Base-by-base conservation (phyloP, 768 basidiomycete genomes). In the Tulasnella sp. region DNA sequence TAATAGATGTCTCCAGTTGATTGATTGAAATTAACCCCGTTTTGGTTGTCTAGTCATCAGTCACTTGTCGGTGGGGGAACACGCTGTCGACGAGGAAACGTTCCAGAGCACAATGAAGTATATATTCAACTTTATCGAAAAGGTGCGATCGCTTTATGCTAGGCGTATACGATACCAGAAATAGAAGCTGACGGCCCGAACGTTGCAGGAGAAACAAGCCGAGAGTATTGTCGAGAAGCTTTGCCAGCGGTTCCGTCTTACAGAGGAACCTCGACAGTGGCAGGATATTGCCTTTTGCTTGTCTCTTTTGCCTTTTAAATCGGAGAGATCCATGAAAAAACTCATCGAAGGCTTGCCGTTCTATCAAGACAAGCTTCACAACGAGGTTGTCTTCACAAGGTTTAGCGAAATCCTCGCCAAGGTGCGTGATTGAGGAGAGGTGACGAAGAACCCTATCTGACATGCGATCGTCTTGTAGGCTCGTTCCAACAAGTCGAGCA, bases 191-290 rank as follows among this genome's bases (percentile, higher is more conserved):
- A 25, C 34, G 15, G 42, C 34, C 12, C 29, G 64, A 25, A 37
- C 54, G 52, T 70, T 67, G 17, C 80, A 97, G 95, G 96, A 99
- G 84, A 98, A 97, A 84, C 97, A 97, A 89, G 96, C 97, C 0
- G 97, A 99, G 83, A 92, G 88, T 80, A 94, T 99, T 78, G 93
- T 99, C 74, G 97, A 99, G 80, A 99, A 98, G 82, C 89, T 99
- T 1, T 99, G 97, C 80, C 95, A 97, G 80, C 90, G 97, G 9
- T 98, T 99, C 90, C 88, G 92, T 31, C 85, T 94, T 3, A 90
- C 92, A 0, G 91, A 93, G 54, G 94, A 96, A 38, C 88, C 93
- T 19, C 88, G 97, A 6, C 97, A 99, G 81, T 99, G 97, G 97
- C 89, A 95, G 31, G 97, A 99, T 81, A 95, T 99, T 77, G 94